Base-by-base conservation (phyloP, 2,329 filamentous ascomycete species). In the Ascosphaera apis region DNA sequence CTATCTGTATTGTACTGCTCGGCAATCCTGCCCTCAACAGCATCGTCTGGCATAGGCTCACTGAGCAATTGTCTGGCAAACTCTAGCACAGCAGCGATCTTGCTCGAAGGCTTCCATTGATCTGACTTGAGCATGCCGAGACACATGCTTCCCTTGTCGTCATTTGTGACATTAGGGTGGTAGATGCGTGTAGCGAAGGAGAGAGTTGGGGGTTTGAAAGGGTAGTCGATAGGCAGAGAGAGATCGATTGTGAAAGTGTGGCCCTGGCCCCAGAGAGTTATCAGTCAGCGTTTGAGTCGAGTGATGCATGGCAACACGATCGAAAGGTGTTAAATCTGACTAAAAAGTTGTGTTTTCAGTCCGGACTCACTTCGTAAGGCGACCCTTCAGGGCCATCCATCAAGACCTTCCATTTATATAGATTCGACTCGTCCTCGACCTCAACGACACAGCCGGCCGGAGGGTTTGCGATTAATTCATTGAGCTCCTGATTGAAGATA, bases 121-220 rank as follows among this genome's bases (percentile, higher is more conserved):
- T 91, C 82, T 19, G 76, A 56, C 52, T 84, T 81, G 46, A 93
- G 70, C 55, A 84, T 69, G 40, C 71, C 73, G 32, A 93, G 65
- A 58, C 84, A 93, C 70, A 93, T 80, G 57, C 67, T 76, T 42
- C 84, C 84, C 45, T 72, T 69, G 50, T 69, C 67, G 55, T 91
- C 83, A 65, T 91, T 88, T 50, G 76, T 82, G 40, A 93, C 70
- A 59, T 93, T 93, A 32, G 84, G 83, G 61, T 93, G 84, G 67
- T 91, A 93, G 63, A 92, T 79, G 58, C 84, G 86, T 36, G 83
- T 92, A 44, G 64, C 61, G 66, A 92, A 91, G 50, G 67, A 72
- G 46, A 91, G 66, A 40, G 67, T 62, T 12, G 83, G 83, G 15
- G 82, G 72, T 58, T 88, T 88, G 72, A 91, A 92, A 25, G 83